These are phyloP conservation scores for Pseudogymnoascus sp. DNA, from an alignment of 2,329 filamentous ascomycete species.

Conservation along the genomic window DNA sequence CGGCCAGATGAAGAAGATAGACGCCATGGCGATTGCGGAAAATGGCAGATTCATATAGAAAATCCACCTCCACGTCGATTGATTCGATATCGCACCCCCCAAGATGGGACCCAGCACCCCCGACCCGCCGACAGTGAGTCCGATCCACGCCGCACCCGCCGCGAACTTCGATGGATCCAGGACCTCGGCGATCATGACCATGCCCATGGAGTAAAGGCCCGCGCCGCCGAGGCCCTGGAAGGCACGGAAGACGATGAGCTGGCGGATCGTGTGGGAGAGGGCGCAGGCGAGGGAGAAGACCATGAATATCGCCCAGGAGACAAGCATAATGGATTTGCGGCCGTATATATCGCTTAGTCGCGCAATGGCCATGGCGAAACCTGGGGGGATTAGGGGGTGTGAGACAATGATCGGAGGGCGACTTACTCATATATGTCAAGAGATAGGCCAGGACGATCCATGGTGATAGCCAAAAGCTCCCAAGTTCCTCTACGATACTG, in stretches of 20 bases:
- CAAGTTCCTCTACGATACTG: constrained; percentile 45
- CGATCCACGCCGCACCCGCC: constrained; percentile 39
- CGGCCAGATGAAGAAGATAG: background rate
- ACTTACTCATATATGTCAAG: constrained; percentile 12
- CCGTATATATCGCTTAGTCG: constrained; percentile 10
- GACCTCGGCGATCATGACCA: constrained; percentile 37
- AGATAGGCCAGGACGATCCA: constrained; percentile 50
- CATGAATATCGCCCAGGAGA: constrained; percentile 5
- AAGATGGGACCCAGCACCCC: constrained; percentile 21
- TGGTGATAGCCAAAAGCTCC: constrained; percentile 37
- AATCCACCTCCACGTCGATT: constrained; percentile 27
- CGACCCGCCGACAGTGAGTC: constrained; percentile 28
- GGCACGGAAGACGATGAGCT: constrained; percentile 21
- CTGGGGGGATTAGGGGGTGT: background rate
- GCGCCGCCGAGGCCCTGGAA: constrained; percentile 27
- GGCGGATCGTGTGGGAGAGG: background rate
- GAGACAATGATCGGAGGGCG: background rate
- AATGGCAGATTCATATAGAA: constrained; percentile 46
- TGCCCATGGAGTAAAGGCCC: constrained; percentile 29
- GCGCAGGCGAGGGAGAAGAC: constrained; percentile 12
- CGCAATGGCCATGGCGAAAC: constrained; percentile 10
- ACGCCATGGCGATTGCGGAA: background rate
- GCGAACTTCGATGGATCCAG: constrained; percentile 33
- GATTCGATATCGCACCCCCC: constrained; percentile 19
- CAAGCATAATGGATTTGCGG: background rate